Conservation (phyloP, 257 asterid species). For the Orobanche coerulescens region DNA sequence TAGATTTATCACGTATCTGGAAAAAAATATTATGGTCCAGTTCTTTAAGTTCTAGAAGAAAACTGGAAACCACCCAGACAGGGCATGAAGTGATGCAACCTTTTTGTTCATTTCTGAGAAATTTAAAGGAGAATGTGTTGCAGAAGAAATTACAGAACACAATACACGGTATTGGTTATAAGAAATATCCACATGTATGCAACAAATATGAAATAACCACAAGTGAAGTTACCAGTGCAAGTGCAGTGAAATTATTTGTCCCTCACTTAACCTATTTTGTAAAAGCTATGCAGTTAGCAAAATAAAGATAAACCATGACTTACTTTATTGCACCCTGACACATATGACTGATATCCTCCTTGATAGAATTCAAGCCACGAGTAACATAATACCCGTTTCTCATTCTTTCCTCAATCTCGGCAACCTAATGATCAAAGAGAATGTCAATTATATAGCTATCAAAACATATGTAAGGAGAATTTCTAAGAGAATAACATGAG, state of each 20-base stretch:
- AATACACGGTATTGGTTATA: not conserved
- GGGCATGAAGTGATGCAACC: conserved; percentile 4
- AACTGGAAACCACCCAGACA: not conserved
- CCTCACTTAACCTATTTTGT: not conserved
- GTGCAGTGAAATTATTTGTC: not conserved
- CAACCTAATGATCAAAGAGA: conserved; percentile 51
- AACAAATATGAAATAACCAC: not conserved
- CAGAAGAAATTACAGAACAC: not conserved
- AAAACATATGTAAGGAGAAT: conserved; percentile 2
- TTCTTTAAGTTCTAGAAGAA: not conserved
- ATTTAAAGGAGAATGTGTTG: not conserved
- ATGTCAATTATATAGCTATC: conserved; percentile 13
- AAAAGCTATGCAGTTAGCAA: conserved; percentile 17
- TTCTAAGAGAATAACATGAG: not conserved
- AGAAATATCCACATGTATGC: not conserved
- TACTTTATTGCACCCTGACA: conserved; percentile 92
- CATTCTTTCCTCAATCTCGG: conserved; percentile 72
- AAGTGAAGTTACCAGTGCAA: conserved; percentile 6
- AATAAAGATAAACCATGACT: conserved; percentile 28
- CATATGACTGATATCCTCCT: conserved; percentile 86
- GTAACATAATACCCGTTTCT: conserved; percentile 71
- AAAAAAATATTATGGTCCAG: not conserved
- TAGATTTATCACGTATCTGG: not conserved
- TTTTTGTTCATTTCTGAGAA: not conserved
- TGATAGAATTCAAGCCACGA: conserved; percentile 77